Base-by-base conservation (phyloP, 192 early-diverging fungal species). In the Pilobolus umbonatus region DNA sequence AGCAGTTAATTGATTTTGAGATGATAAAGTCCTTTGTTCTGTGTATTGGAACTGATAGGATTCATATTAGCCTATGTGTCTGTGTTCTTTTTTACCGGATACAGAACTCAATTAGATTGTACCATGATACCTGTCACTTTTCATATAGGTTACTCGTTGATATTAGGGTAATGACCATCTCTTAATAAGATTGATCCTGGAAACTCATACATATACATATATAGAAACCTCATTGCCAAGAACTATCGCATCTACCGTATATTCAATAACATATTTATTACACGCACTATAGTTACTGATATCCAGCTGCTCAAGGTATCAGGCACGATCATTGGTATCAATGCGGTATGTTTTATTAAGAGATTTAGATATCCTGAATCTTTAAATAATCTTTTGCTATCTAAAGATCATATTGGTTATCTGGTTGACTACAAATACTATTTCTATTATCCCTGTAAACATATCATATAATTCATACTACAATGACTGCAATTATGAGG, bases 211-310 rank as follows among this genome's bases (percentile, higher is more conserved):
- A 8, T 35, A 11, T 35, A 35, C 34, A 35, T 8, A 19, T 28
- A 49, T 21, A 63, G 78, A 50, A 80, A 76, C 39, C 64, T 80
- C 50, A 68, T 80, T 10, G 75, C 72, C 48, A 80, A 80, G 55
- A 76, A 72, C 40, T 80, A 73, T 55, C 65, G 75, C 1, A 68
- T 80, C 21, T 80, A 76, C 24, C 61, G 78, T 38, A 76, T 80
- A 36, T 80, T 76, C 32, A 68, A 80, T 44, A 80, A 80, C 31
- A 69, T 76, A 12, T 80, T 76, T 48, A 71, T 74, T 11, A 74
- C 72, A 11, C 69, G 70, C 44, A 72, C 68, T 2, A 57, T 75
- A 6, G 68, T 79, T 17, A 61, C 53, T 5, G 74, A 79, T 49
- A 43, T 55, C 0, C 74, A 79, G n/a, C 28, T 79, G 17, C 59